Evolutionary conservation across 345 rosid genomes (phyloP).

Genomic region (Citrus medica): DNA sequence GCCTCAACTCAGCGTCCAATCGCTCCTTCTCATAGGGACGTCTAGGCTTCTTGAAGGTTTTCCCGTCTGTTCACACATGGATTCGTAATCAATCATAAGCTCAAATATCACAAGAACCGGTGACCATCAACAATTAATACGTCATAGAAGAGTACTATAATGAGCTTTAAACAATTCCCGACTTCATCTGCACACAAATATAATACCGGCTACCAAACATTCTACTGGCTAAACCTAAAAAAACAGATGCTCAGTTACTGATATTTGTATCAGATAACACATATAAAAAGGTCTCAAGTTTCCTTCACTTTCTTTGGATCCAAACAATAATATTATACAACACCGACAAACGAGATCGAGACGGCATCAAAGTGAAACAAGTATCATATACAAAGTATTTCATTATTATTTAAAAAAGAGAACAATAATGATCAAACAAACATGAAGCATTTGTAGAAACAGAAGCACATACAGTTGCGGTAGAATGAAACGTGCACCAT

Average conservation of each 20-base stretch:
- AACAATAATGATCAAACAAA: not conserved
- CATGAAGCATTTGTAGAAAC: not conserved
- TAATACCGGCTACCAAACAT: not conserved
- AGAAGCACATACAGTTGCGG: conserved; percentile 8
- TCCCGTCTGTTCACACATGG: conserved; percentile 21
- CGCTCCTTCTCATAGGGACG: conserved; percentile 44
- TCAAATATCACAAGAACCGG: not conserved
- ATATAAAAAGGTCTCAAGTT: not conserved
- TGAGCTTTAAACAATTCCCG: not conserved
- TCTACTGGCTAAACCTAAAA: not conserved
- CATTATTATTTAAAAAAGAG: not conserved
- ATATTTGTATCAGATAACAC: not conserved
- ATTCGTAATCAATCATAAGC: not conserved
- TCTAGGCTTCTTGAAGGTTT: conserved; percentile 38
- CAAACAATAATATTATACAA: not conserved
- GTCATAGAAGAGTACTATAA: not conserved
- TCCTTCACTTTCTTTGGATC: not conserved
- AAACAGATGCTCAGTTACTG: not conserved
- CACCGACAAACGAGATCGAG: not conserved
- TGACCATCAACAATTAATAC: not conserved
- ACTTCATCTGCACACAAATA: not conserved
- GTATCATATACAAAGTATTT: not conserved
- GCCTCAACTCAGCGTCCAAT: conserved; percentile 28
- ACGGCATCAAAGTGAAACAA: not conserved
- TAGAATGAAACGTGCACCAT: conserved; percentile 20